Percentiles rank a stretch among this genome's conserved stretches.
phyloP scores from a whole-genome alignment of 805 yeast genomes.

The Candida khao-thaluensis region DNA sequence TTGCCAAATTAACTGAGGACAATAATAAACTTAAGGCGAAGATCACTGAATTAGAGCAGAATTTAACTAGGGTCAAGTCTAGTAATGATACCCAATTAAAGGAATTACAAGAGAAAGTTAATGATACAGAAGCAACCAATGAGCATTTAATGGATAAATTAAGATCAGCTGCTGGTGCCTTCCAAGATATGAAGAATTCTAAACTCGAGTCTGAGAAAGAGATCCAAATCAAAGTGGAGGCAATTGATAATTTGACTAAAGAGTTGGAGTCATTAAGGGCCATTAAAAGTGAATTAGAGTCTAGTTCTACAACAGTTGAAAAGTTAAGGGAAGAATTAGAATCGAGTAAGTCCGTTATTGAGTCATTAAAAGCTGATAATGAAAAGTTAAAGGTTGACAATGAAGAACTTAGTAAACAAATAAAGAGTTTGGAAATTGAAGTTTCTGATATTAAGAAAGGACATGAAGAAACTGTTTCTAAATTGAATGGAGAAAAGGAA shows the following conservation, averaged over 20 bases:
- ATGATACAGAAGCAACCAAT: slow-evolving; percentile 31
- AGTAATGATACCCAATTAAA: slow-evolving; percentile 18
- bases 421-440: slow-evolving; percentile 4
- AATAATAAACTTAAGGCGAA: slow-evolving; percentile 25
- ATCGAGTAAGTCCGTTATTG: background rate
- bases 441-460: background rate
- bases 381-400: background rate
- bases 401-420: background rate
- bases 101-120: slow-evolving; percentile 22
- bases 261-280: slow-evolving; percentile 7
- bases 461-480: background rate
- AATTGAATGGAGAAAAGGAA: slow-evolving; percentile 3
- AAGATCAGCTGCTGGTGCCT: slow-evolving; percentile 38
- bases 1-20: slow-evolving; percentile 21
- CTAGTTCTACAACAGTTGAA: slow-evolving; percentile 5
- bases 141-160: slow-evolving; percentile 42
- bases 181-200: slow-evolving; percentile 27
- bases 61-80: slow-evolving; percentile 20
- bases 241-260: slow-evolving; percentile 14
- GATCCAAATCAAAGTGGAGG: slow-evolving; percentile 14
- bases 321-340: slow-evolving; percentile 5
- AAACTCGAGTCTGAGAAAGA: slow-evolving; percentile 20
- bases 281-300: slow-evolving; percentile 2
- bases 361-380: background rate
- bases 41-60: slow-evolving; percentile 22